phyloP scores from a whole-genome alignment of 257 asterid genomes.

The Fraxinus anomala region DNA sequence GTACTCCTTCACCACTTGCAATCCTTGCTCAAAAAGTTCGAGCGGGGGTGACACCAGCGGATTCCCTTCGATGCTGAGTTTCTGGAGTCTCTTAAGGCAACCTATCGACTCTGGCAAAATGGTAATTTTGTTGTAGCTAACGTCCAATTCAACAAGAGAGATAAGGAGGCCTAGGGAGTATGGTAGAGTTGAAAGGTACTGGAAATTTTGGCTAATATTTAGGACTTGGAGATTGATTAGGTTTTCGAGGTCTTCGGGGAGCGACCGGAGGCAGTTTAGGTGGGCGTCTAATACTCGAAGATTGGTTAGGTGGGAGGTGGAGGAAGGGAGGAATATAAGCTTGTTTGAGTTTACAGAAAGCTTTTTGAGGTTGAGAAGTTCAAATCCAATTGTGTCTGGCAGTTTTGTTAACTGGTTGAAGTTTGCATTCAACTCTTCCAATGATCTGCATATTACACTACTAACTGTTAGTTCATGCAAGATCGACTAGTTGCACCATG shows the following conservation, averaged over 20 bases:
- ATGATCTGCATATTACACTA: conserved; percentile 47
- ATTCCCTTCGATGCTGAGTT: conserved; percentile 78
- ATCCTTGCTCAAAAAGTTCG: conserved; percentile 67
- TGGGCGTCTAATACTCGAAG: conserved; percentile 75
- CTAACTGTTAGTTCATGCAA: not conserved
- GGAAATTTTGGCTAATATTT: conserved; percentile 83
- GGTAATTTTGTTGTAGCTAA: conserved; percentile 74
- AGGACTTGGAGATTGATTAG: conserved; percentile 69
- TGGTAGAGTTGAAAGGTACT: conserved; percentile 59
- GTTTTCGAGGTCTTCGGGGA: conserved; percentile 84
- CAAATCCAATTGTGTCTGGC: conserved; percentile 83
- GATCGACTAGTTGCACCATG: not conserved
- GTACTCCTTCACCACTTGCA: conserved; percentile 55
- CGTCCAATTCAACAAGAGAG: conserved; percentile 72
- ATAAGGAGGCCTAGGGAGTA: conserved; percentile 82
- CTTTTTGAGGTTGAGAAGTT: conserved; percentile 62
- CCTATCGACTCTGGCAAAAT: conserved; percentile 74
- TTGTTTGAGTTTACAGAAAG: conserved; percentile 78
- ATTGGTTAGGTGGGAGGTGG: conserved; percentile 78
- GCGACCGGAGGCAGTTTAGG: conserved; percentile 75
- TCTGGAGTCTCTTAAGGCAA: conserved; percentile 72
- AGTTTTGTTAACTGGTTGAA: conserved; percentile 70
- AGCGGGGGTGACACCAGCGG: conserved; percentile 68
- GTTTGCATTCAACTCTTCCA: conserved; percentile 77
- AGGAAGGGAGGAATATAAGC: conserved; percentile 61